Percentiles rank a stretch among this genome's conserved stretches.
Evolutionary conservation across 345 rosid genomes (phyloP).

Genomic region (Leavenworthia alabamica): DNA sequence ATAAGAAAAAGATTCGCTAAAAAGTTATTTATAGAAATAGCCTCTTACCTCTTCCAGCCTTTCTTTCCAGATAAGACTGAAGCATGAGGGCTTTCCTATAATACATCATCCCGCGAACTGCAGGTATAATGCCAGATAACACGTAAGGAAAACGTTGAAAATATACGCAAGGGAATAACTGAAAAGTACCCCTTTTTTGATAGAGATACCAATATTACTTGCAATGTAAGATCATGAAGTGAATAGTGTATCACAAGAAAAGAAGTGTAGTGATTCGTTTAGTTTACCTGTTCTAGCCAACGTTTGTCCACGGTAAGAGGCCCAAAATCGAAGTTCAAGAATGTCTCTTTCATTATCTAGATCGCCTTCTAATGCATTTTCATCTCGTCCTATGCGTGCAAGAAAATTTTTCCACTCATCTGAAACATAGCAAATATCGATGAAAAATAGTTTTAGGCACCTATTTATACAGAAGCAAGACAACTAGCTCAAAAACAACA

Average conservation of each 20-base stretch:
- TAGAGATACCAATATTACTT: conserved; percentile 2
- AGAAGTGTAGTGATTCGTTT: conserved; percentile 2
- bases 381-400: conserved; percentile 95
- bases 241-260: background rate
- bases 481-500: background rate
- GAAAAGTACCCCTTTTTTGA: background rate
- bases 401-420: conserved; percentile 99
- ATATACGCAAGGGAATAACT: background rate
- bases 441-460: conserved; percentile 12
- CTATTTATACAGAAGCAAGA: conserved; percentile 5
- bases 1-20: conserved; percentile 1
- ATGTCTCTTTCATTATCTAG: conserved; percentile 63
- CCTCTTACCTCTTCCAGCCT: conserved; percentile 54
- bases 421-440: conserved; percentile 31
- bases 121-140: conserved; percentile 12
- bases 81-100: conserved; percentile 97
- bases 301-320: conserved; percentile 97
- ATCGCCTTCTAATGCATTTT: conserved; percentile 70
- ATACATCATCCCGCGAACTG: conserved; percentile 99
- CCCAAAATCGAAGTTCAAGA: conserved; percentile 99
- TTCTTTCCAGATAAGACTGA: conserved; percentile 77
- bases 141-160: conserved; percentile 6
- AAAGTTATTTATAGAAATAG: conserved; percentile 13
- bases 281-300: conserved; percentile 82
- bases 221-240: background rate